These are phyloP conservation scores for Haplographium delicatum DNA, from an alignment of 495 filamentous ascomycete genomes.

Conservation along the genomic window DNA sequence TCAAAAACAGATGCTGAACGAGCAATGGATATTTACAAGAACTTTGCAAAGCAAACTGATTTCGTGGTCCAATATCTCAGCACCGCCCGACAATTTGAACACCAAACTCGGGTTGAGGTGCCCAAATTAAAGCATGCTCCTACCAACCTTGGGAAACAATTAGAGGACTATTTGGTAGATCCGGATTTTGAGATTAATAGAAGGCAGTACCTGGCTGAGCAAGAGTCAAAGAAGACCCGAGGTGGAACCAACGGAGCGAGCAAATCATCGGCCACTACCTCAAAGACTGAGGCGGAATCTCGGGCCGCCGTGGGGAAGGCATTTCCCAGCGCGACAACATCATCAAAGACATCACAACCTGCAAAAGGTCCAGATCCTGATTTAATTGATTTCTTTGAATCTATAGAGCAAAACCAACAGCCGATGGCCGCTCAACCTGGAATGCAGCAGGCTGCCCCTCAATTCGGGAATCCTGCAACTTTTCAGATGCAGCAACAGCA, in stretches of 20 bases:
- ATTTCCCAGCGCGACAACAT: constrained; percentile 29
- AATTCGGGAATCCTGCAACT: constrained; percentile 46
- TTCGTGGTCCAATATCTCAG: constrained; percentile 86
- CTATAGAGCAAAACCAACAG: constrained; percentile 84
- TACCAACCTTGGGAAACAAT: constrained; percentile 76
- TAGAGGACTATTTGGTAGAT: constrained; percentile 94
- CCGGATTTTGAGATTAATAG: constrained; percentile 94
- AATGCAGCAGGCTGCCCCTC: constrained; percentile 32
- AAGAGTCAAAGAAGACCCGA: constrained; percentile 69
- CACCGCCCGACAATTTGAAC: constrained; percentile 82
- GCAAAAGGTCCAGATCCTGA: constrained; percentile 67
- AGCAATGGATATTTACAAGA: constrained; percentile 88
- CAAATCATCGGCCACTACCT: constrained; percentile 10
- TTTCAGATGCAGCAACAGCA: constrained; percentile 39
- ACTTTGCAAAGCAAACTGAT: constrained; percentile 88
- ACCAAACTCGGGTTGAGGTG: constrained; percentile 86
- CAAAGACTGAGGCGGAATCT: constrained; percentile 21
- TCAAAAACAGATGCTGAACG: constrained; percentile 88
- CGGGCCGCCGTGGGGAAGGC: constrained; percentile 14
- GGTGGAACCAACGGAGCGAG: constrained; percentile 35
- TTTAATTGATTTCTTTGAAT: constrained; percentile 97
- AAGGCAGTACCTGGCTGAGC: constrained; percentile 81
- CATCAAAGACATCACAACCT: constrained; percentile 35
- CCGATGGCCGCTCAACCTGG: constrained; percentile 32
- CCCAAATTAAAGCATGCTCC: constrained; percentile 98